phyloP scores from a whole-genome alignment of 345 rosid species.

The Rhizophora apiculata region DNA sequence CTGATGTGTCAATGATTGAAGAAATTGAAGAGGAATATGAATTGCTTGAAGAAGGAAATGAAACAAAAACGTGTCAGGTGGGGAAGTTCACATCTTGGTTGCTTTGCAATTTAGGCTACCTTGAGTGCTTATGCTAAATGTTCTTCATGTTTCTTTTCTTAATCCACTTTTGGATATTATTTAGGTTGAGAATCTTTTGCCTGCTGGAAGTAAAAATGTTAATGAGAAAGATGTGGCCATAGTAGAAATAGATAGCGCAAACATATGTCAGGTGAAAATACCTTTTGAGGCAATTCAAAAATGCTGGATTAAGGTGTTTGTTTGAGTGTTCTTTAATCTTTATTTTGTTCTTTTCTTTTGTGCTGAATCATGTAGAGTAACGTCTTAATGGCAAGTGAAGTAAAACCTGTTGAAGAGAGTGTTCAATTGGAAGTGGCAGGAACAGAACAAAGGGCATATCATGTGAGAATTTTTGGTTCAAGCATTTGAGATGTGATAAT shows the following conservation, averaged over 20 bases:
- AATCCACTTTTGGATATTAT: background rate
- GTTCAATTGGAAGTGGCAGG: conserved; percentile 10
- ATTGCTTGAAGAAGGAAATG: conserved; percentile 26
- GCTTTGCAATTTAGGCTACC: background rate
- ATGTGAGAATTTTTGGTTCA: conserved; percentile 19
- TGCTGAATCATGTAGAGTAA: conserved; percentile 15
- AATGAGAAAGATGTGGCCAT: background rate
- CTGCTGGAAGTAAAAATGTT: background rate
- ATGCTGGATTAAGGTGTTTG: background rate
- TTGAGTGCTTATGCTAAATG: no score
- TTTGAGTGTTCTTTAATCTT: conserved; percentile 2
- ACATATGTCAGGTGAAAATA: background rate
- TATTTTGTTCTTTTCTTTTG: background rate
- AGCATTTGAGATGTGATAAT: background rate
- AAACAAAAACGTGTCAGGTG: conserved; percentile 34
- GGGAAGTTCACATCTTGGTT: conserved; percentile 5
- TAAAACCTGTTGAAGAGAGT: conserved; percentile 6
- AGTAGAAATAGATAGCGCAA: background rate
- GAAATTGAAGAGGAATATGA: conserved; percentile 37
- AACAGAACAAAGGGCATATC: conserved; percentile 20
- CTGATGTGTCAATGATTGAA: conserved; percentile 30
- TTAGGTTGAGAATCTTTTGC: background rate
- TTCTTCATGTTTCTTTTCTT: background rate
- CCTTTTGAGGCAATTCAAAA: background rate
- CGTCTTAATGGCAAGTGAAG: conserved; percentile 11